Percentiles rank a stretch among this genome's conserved stretches.
These are phyloP conservation scores for Avena sativa DNA, from an alignment of 176 grass and related monocot species.

Conservation along the genomic window DNA sequence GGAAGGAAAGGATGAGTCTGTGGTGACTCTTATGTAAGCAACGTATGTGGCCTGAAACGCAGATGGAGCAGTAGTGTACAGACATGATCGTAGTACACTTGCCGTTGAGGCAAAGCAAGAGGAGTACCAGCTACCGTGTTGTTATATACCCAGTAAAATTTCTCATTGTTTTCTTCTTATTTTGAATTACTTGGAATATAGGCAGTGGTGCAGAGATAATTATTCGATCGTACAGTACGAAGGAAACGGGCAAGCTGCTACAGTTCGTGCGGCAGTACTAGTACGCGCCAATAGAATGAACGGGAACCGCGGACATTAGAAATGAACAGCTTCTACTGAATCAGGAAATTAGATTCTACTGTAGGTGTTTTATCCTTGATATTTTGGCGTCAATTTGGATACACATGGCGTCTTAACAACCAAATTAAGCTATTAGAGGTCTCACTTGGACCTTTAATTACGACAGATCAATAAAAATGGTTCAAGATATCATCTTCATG, in stretches of 20 bases:
- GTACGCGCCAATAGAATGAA: neutral
- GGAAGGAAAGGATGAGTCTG: slow-evolving; percentile 15
- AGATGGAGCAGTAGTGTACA: neutral
- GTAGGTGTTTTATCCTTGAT: neutral
- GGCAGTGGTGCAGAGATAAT: neutral
- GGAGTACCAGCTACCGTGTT: slow-evolving; percentile 2
- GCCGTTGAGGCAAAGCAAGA: slow-evolving; percentile 28
- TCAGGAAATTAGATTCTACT: neutral
- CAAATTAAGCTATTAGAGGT: neutral
- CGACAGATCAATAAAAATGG: neutral
- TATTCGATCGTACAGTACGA: neutral
- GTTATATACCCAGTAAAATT: slow-evolving; percentile 6
- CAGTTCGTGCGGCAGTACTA: neutral
- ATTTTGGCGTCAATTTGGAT: neutral
- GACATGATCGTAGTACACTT: neutral
- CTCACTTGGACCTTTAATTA: neutral
- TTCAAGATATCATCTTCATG: neutral
- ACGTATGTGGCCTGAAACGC: slow-evolving; percentile 14
- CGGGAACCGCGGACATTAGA: too few relatives aligned
- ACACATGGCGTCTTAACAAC: neutral
- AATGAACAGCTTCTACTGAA: too few relatives aligned
- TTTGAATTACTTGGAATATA: slow-evolving; percentile 22
- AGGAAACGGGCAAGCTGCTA: too few relatives aligned
- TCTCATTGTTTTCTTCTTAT: neutral
- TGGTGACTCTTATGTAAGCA: slow-evolving; percentile 26